Percentiles rank a stretch among this genome's conserved stretches.
Conservation (phyloP, 352 stramenopile genomes). For the Phytophthora sp. region DNA sequence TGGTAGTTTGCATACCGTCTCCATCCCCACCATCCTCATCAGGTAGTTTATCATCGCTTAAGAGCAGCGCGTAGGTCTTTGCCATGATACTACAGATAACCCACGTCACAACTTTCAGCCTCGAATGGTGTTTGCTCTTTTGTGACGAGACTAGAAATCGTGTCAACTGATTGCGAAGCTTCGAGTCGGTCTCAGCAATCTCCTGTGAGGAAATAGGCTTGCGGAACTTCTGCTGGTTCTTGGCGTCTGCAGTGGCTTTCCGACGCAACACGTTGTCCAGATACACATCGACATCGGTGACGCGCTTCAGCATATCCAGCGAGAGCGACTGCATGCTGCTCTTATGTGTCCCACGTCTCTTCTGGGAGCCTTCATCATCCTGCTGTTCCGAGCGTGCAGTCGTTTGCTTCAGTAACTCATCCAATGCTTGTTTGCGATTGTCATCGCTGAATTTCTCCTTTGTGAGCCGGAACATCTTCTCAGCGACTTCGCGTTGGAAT, state of each 20-base stretch:
- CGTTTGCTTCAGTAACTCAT: conserved; percentile 58
- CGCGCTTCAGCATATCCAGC: conserved; percentile 79
- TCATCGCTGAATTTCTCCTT: conserved; percentile 88
- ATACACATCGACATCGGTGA: conserved; percentile 86
- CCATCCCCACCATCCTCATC: conserved; percentile 28
- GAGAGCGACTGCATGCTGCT: conserved; percentile 65
- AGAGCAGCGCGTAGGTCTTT: conserved; percentile 80
- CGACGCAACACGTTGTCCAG: conserved; percentile 80
- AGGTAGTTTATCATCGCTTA: conserved; percentile 74
- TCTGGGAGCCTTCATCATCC: conserved; percentile 18
- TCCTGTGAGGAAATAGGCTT: conserved; percentile 67
- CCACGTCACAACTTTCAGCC: conserved; percentile 87
- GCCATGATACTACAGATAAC: conserved; percentile 86
- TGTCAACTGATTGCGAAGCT: conserved; percentile 81
- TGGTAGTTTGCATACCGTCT: conserved; percentile 3
- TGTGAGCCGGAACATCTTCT: conserved; percentile 82
- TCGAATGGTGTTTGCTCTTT: conserved; percentile 81
- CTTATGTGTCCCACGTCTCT: conserved; percentile 27
- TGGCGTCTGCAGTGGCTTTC: conserved; percentile 50
- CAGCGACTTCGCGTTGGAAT: conserved; percentile 78
- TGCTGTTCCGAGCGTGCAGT: conserved; percentile 26
- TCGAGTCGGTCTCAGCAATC: conserved; percentile 77
- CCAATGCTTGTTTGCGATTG: conserved; percentile 76
- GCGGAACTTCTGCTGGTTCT: conserved; percentile 33
- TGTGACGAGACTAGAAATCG: conserved; percentile 74